Evolutionary conservation across 31 red algal genomes (phyloP).

Genomic region (Odonthalia washingtoniensis): DNA sequence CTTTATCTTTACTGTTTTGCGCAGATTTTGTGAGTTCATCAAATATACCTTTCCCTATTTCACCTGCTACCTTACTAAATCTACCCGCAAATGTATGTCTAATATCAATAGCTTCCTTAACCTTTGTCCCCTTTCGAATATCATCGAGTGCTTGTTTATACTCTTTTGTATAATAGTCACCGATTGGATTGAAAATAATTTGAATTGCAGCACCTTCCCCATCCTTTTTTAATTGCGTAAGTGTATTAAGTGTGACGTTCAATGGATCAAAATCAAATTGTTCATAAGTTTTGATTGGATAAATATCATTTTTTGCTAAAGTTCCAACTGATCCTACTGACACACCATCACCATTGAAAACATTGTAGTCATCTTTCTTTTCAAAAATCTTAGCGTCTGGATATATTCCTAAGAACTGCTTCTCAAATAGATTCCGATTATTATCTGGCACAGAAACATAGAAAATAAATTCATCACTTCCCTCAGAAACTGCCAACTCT

Average conservation of each 20-base stretch:
- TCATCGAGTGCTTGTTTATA: background rate
- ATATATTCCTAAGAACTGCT: conserved; percentile 4
- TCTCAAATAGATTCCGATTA: conserved; percentile 1
- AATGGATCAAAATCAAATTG: conserved; percentile 17
- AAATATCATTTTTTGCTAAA: background rate
- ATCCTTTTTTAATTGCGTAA: conserved; percentile 10
- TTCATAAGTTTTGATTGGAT: background rate
- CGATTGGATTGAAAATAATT: conserved; percentile 6
- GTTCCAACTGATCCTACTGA: conserved; percentile 15
- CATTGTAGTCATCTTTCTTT: conserved; percentile 13
- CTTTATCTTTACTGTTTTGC: conserved; percentile 3
- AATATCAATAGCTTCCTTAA: background rate
- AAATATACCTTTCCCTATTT: background rate
- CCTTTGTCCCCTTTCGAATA: background rate
- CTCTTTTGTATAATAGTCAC: background rate
- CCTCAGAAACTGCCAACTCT: conserved; percentile 11
- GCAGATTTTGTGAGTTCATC: background rate
- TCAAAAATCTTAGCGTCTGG: conserved; percentile 16
- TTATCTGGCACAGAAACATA: conserved; percentile 8
- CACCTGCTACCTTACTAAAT: conserved; percentile 1
- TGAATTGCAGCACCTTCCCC: conserved; percentile 15
- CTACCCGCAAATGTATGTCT: background rate
- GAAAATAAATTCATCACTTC: conserved; percentile 5
- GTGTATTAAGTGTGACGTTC: background rate
- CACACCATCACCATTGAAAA: background rate